Conservation (phyloP, 352 stramenopile species). For the Albugo candida region DNA sequence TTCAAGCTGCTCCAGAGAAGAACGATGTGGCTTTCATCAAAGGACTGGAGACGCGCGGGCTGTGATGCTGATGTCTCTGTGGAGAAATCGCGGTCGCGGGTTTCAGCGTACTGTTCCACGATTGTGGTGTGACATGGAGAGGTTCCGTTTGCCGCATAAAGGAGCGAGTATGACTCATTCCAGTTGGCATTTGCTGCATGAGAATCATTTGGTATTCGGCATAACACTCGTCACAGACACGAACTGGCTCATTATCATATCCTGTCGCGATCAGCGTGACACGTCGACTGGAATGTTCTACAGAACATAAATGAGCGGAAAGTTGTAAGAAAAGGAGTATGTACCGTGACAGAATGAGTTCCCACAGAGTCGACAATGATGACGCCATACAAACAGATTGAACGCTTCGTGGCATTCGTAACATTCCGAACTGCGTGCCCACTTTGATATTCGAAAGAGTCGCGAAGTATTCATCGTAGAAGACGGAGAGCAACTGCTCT, state of each 20-base stretch:
- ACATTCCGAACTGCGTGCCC: slow-evolving; percentile 42
- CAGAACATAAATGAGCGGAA: slow-evolving; percentile 1
- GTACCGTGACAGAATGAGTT: slow-evolving; percentile 69
- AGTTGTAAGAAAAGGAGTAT: slow-evolving; percentile 1
- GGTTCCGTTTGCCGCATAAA: too few relatives aligned
- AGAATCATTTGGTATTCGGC: slow-evolving; percentile 35
- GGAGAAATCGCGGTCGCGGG: too few relatives aligned
- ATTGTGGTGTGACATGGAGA: too few relatives aligned
- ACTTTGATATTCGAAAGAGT: slow-evolving; percentile 40
- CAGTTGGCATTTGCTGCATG: too few relatives aligned
- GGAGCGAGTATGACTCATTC: too few relatives aligned
- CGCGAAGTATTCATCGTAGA: too few relatives aligned
- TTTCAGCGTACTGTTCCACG: too few relatives aligned
- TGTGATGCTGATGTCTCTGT: too few relatives aligned
- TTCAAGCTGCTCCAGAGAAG: too few relatives aligned
- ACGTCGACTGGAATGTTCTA: slow-evolving; percentile 56
- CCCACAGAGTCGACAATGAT: slow-evolving; percentile 69
- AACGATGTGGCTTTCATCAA: too few relatives aligned
- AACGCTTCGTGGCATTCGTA: slow-evolving; percentile 56
- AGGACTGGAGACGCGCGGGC: too few relatives aligned
- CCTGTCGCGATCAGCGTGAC: slow-evolving; percentile 40
- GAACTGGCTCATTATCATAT: slow-evolving; percentile 50
- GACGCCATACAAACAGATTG: slow-evolving; percentile 39
- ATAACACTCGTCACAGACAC: slow-evolving; percentile 74
- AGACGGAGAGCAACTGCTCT: too few relatives aligned